Conservation (phyloP, 805 yeast species). For the Starmera dryadoides region DNA sequence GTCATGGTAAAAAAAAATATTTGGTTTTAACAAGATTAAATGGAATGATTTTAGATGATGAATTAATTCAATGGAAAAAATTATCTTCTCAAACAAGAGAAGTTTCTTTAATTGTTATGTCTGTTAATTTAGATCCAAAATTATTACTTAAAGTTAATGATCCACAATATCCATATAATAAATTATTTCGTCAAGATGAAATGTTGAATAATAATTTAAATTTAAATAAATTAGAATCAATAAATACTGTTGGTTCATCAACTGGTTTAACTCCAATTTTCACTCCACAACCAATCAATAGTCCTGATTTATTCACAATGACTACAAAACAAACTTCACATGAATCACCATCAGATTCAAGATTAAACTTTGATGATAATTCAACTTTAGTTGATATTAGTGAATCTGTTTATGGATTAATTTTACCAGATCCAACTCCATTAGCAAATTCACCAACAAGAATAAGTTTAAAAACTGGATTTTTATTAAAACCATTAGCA, state of each 20-base stretch:
- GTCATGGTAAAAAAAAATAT: conserved; percentile 45
- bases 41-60: conserved; percentile 77
- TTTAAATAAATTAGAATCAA: conserved; percentile 7
- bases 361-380: conserved; percentile 9
- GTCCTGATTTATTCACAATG: conserved; percentile 19
- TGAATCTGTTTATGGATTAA: conserved; percentile 46
- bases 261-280: conserved; percentile 21
- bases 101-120: conserved; percentile 59
- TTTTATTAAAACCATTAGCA: conserved; percentile 38
- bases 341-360: conserved; percentile 14
- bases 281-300: conserved; percentile 19
- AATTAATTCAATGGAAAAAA: conserved; percentile 71
- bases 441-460: conserved; percentile 65
- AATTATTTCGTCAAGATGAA: conserved; percentile 21
- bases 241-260: conserved; percentile 19
- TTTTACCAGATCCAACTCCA: conserved; percentile 56
- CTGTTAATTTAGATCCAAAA: conserved; percentile 57
- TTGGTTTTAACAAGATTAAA: conserved; percentile 63
- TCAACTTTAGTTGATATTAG: conserved; percentile 38
- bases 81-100: conserved; percentile 49
- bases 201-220: conserved; percentile 9
- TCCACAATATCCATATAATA: conserved; percentile 26
- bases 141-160: conserved; percentile 25
- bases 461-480: conserved; percentile 66
- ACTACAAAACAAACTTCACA: conserved; percentile 3